A percentile compares a stretch with the other conserved stretches of the same genome.
phyloP scores from a whole-genome alignment of 2,329 filamentous ascomycete genomes.

The Botrytis pseudocinerea region DNA sequence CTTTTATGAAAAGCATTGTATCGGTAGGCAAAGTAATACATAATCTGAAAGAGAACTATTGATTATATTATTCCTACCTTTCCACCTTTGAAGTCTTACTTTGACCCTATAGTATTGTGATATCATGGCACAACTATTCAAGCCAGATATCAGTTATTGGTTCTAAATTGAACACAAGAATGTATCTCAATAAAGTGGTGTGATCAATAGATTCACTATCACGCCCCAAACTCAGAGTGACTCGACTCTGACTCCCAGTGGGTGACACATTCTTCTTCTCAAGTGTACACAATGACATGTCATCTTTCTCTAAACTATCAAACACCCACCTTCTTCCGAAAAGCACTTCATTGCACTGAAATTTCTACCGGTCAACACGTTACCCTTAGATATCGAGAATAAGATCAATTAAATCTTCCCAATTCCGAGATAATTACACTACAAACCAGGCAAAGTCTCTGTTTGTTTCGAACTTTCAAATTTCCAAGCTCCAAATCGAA shows the following conservation, averaged over 20 bases:
- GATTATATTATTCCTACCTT: not conserved
- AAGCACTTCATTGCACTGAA: not conserved
- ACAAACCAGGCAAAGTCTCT: too few species aligned
- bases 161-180: not conserved
- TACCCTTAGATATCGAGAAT: not conserved
- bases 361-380: not conserved
- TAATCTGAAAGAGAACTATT: not conserved
- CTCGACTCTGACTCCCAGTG: not conserved
- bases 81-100: not conserved
- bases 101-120: not conserved
- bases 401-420: not conserved
- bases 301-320: not conserved
- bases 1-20: constrained; percentile 9
- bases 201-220: not conserved
- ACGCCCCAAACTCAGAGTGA: not conserved
- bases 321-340: not conserved
- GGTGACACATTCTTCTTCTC: not conserved
- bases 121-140: not conserved
- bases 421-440: not conserved
- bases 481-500: not conserved
- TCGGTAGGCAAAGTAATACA: constrained; percentile 7
- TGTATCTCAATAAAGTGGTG: not conserved
- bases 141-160: not conserved
- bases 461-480: not conserved
- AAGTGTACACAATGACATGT: not conserved